Conservation (phyloP, 2,329 filamentous ascomycete species). For the Paradendryphiella salina region DNA sequence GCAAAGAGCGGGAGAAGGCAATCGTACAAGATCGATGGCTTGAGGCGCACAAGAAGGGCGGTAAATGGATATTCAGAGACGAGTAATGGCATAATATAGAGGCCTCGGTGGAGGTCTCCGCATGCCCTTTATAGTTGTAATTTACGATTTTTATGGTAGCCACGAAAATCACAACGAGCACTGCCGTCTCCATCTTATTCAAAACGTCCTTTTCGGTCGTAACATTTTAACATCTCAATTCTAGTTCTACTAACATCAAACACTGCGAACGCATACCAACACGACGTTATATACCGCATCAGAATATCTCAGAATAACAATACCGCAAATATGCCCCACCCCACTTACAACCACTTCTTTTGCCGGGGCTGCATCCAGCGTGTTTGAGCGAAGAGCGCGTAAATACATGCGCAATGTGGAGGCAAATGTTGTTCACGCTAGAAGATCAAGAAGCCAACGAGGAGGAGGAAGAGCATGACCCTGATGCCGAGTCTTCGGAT, state of each 20-base stretch:
- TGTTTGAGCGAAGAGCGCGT: background rate
- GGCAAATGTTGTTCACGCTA: background rate
- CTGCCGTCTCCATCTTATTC: background rate
- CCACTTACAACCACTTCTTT: slow-evolving; percentile 2
- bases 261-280: background rate
- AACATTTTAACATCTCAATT: background rate
- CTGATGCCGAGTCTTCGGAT: background rate
- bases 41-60: slow-evolving; percentile 77
- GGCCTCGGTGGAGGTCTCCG: background rate
- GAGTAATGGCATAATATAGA: slow-evolving; percentile 55
- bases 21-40: slow-evolving; percentile 73
- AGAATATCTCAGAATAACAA: background rate
- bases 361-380: background rate
- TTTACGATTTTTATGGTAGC: no score
- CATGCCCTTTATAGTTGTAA: background rate
- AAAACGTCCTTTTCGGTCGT: background rate
- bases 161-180: no score
- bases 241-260: background rate
- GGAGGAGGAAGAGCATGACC: background rate
- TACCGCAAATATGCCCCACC: background rate
- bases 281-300: background rate
- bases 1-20: slow-evolving; percentile 64
- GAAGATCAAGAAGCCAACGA: background rate
- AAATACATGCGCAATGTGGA: slow-evolving; percentile 5
- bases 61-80: slow-evolving; percentile 80